A percentile compares a stretch with the other conserved stretches of the same genome.
These are phyloP conservation scores for Xylaria hypoxylon DNA, from an alignment of 2,329 filamentous ascomycete genomes.

Conservation along the genomic window DNA sequence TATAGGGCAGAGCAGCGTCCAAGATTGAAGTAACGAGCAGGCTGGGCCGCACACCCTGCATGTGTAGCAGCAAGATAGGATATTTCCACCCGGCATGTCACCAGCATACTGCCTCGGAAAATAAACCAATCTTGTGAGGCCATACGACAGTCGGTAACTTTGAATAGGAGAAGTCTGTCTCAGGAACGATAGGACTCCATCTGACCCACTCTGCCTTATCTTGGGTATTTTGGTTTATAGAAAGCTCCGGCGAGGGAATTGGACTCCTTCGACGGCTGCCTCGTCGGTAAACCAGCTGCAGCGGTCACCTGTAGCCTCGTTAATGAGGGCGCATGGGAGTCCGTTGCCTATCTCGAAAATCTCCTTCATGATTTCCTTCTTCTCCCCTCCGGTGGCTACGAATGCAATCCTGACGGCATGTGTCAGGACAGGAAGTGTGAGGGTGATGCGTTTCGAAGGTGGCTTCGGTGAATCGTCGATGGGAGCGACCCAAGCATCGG, in stretches of 20 bases:
- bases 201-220: not conserved
- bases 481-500: constrained; percentile 89
- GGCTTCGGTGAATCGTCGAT: constrained; percentile 97
- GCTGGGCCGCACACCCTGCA: not conserved
- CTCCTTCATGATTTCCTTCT: constrained; percentile 91
- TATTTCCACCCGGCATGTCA: not conserved
- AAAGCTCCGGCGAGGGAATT: constrained; percentile 80
- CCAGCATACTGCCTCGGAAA: not conserved
- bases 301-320: constrained; percentile 83
- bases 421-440: constrained; percentile 90
- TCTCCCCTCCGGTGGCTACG: constrained; percentile 87
- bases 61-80: constrained; percentile 7
- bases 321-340: constrained; percentile 89
- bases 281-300: constrained; percentile 96
- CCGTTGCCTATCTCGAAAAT: constrained; percentile 89
- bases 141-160: not conserved
- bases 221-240: constrained; percentile 51
- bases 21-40: not conserved
- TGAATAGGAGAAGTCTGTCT: not conserved
- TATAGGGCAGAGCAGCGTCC: not conserved
- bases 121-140: not conserved
- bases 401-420: constrained; percentile 90
- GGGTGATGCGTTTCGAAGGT: constrained; percentile 87
- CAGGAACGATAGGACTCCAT: not conserved
- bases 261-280: constrained; percentile 85